Conservation (phyloP, 768 basidiomycete species). For the Astraeus odoratus region DNA sequence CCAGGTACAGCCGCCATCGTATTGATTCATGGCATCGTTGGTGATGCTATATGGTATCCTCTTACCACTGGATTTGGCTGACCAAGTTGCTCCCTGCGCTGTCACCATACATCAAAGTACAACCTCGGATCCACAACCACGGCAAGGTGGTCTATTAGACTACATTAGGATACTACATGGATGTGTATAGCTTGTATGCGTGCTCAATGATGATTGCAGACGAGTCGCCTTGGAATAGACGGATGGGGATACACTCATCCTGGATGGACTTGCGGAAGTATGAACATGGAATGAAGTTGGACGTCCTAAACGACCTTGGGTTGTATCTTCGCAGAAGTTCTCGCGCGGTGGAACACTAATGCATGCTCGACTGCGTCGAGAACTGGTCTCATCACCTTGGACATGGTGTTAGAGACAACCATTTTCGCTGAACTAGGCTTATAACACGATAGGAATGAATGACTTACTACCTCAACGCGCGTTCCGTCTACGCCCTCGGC, state of each 20-base stretch:
- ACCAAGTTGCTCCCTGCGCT: too few relatives aligned
- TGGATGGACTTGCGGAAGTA: too few relatives aligned
- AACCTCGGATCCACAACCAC: too few relatives aligned
- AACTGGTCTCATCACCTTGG: constrained; percentile 79
- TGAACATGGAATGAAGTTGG: too few relatives aligned
- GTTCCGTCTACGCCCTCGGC: constrained; percentile 54
- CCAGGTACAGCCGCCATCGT: constrained; percentile 46
- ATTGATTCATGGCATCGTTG: neutral
- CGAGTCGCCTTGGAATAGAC: too few relatives aligned
- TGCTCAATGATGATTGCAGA: too few relatives aligned
- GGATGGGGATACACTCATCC: too few relatives aligned
- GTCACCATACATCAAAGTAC: too few relatives aligned
- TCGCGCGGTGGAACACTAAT: constrained; percentile 48
- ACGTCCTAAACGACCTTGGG: neutral
- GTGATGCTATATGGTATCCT: too few relatives aligned
- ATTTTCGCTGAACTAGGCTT: neutral
- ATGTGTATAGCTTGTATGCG: too few relatives aligned
- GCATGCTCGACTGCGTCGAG: constrained; percentile 70
- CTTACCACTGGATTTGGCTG: too few relatives aligned
- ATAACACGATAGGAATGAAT: neutral
- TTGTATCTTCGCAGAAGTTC: constrained; percentile 9
- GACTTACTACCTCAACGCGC: constrained; percentile 59
- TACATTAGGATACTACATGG: constrained; percentile 1
- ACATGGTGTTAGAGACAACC: too few relatives aligned
- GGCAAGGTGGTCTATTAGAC: constrained; percentile 5